Evolutionary conservation across 2,329 filamentous ascomycete species (phyloP).

Genomic region (Venturia carpophila): DNA sequence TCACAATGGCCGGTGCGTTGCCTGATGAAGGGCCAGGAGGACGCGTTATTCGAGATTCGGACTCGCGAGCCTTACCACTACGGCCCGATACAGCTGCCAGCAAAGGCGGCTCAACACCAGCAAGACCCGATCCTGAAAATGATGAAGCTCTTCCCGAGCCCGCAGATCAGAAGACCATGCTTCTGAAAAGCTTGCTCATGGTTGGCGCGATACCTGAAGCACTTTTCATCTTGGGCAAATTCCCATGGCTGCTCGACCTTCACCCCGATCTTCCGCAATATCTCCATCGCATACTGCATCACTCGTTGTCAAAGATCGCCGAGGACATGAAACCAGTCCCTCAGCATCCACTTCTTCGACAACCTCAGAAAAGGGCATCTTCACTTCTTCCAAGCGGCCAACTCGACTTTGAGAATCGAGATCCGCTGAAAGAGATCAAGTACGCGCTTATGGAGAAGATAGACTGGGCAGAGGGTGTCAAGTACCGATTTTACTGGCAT

Average conservation of each 20-base stretch:
- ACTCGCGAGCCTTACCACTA: conserved; percentile 38
- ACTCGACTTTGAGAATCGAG: conserved; percentile 22
- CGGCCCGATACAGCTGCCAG: conserved; percentile 19
- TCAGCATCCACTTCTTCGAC: conserved; percentile 34
- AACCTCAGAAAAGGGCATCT: conserved; percentile 29
- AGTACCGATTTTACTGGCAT: conserved; percentile 93
- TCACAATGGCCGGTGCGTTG: conserved; percentile 79
- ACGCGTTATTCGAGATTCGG: conserved; percentile 45
- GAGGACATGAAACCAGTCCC: conserved; percentile 43
- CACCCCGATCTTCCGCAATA: conserved; percentile 74
- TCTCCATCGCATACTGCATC: conserved; percentile 76
- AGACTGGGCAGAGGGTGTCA: conserved; percentile 64
- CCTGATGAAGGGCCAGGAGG: conserved; percentile 62
- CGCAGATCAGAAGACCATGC: conserved; percentile 75
- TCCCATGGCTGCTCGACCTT: conserved; percentile 83
- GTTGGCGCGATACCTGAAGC: conserved; percentile 91
- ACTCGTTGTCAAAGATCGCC: conserved; percentile 72
- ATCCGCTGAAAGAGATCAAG: conserved; percentile 49
- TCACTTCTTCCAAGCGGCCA: conserved; percentile 36
- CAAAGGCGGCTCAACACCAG: conserved; percentile 26
- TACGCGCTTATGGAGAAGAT: conserved; percentile 59
- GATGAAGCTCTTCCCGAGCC: conserved; percentile 46
- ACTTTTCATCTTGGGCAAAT: conserved; percentile 82
- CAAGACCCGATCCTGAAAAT: conserved; percentile 38
- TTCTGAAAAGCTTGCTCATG: conserved; percentile 77